Conservation (phyloP, 2,329 filamentous ascomycete genomes). For the Nannizziopsis barbatae region DNA sequence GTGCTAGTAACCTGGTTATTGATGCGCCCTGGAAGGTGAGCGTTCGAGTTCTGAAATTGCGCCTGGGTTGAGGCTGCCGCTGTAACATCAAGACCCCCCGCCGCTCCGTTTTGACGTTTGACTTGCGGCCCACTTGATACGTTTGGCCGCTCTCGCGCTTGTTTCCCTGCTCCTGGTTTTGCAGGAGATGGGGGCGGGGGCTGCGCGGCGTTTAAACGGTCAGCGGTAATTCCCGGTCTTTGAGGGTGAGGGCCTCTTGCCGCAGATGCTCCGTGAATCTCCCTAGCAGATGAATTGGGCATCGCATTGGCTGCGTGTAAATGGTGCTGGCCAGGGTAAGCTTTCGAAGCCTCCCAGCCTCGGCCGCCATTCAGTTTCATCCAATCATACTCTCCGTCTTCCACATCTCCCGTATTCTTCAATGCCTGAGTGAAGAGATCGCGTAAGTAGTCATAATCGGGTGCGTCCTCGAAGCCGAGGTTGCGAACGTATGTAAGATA, state of each 20-base stretch:
- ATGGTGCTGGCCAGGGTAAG: conserved; percentile 59
- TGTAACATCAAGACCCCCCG: conserved; percentile 50
- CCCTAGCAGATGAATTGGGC: conserved; percentile 72
- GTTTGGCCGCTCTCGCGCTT: conserved; percentile 59
- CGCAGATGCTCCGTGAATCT: conserved; percentile 60
- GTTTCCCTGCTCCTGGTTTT: conserved; percentile 62
- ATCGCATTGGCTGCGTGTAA: conserved; percentile 67
- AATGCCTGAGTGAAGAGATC: conserved; percentile 93
- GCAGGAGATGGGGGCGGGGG: conserved; percentile 77
- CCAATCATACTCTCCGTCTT: conserved; percentile 99
- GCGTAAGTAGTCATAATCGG: conserved; percentile 94
- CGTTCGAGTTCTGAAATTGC: conserved; percentile 91
- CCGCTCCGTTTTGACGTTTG: conserved; percentile 57
- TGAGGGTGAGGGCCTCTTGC: conserved; percentile 44
- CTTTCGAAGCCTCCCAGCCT: conserved; percentile 75
- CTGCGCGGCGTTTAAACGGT: conserved; percentile 90
- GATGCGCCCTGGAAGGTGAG: conserved; percentile 60
- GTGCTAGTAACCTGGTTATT: conserved; percentile 47
- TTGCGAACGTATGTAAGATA: conserved; percentile 96
- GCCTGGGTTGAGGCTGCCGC: conserved; percentile 87
- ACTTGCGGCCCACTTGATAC: conserved; percentile 59
- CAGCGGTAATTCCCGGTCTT: conserved; percentile 58
- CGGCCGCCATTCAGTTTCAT: conserved; percentile 95
- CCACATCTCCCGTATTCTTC: conserved; percentile 86
- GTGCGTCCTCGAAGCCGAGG: conserved; percentile 94